Evolutionary conservation across 176 grass and related monocot genomes (phyloP), one percentile per base, ranked within the genome.

Genomic region (Rhipidocladum racemiflorum): DNA sequence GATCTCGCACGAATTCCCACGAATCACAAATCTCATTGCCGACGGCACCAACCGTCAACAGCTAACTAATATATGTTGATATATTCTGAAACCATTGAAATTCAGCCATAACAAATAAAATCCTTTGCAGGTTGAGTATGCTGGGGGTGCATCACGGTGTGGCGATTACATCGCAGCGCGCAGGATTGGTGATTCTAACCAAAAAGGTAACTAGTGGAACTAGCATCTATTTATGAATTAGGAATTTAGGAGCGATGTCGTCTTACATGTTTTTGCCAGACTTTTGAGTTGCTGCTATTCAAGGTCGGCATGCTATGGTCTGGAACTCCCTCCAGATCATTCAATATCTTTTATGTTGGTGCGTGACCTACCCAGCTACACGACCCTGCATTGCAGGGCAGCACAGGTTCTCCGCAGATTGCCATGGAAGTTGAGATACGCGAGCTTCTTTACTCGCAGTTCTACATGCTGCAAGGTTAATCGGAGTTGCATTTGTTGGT

Each of bases 91-190:
- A 67, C 28, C 12, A 68, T 51, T 78, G 51, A 28, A 67, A 38
- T 27, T 17, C 59, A 57, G 18, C 0, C 7, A 69, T 68, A 65
- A 70, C 27, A 53, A 42, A 84, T 34, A 38, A 38, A 38, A 38
- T 77, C 43, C 46, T 28, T 77, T 77, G 72, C 84, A 97, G 95
- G 95, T 97, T 46, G 95, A 94, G 87, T 94, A 94, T 89, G 53
- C 92, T 12, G 92, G 88, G 10, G 95, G 95, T 36, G 95, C 90
- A 36, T 74, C 94, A 67, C 88, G 89, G 61, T 97, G 95, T 67
- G 95, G 95, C 0, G 92, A 97, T 74, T 81, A 97, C 68, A 80
- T 94, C 73, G 94, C 92, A 1, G 61, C 94, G 55, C 94, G 92
- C 50, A 97, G 94, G 87, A 89, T 97, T 57, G 89, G 90, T 3